These are phyloP conservation scores for Capillidium heterosporum DNA, from an alignment of 371 early-diverging fungal genomes.

Conservation along the genomic window DNA sequence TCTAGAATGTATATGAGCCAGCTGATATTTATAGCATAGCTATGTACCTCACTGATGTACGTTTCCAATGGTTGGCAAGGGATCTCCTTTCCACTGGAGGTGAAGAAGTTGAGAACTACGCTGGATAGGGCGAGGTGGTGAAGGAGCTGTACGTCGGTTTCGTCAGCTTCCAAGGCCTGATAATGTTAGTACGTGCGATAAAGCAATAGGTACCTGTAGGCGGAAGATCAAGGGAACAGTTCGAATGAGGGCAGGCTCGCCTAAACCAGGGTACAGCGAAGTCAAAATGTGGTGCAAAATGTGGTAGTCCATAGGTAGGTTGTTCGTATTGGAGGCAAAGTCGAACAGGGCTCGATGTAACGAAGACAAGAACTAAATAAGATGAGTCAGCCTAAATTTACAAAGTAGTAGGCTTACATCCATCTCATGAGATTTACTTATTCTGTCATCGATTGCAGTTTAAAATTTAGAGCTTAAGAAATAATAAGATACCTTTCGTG, in stretches of 20 bases:
- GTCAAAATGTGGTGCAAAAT: constrained; percentile 28
- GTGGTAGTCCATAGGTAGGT: constrained; percentile 35
- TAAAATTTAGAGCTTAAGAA: too few species aligned
- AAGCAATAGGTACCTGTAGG: constrained; percentile 35
- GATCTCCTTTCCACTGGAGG: neutral
- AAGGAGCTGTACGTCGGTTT: constrained; percentile 76
- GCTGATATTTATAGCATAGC: neutral
- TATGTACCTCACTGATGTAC: neutral
- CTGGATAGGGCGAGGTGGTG: constrained; percentile 62
- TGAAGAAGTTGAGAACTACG: constrained; percentile 9
- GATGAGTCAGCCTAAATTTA: constrained; percentile 12
- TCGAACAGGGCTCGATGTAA: constrained; percentile 32
- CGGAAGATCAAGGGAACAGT: constrained; percentile 42
- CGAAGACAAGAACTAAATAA: constrained; percentile 26
- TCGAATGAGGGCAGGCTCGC: constrained; percentile 35
- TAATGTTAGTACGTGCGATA: constrained; percentile 61
- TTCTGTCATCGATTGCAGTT: neutral
- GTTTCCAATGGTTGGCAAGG: neutral
- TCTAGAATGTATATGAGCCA: neutral
- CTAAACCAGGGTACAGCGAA: constrained; percentile 28
- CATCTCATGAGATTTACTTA: neutral
- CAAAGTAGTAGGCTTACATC: constrained; percentile 5
- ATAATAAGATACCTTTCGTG: constrained; percentile 5
- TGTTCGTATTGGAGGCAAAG: constrained; percentile 24
- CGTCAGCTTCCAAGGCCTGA: constrained; percentile 68